phyloP scores from a whole-genome alignment of 2,329 filamentous ascomycete genomes.

The Apiospora sp. region DNA sequence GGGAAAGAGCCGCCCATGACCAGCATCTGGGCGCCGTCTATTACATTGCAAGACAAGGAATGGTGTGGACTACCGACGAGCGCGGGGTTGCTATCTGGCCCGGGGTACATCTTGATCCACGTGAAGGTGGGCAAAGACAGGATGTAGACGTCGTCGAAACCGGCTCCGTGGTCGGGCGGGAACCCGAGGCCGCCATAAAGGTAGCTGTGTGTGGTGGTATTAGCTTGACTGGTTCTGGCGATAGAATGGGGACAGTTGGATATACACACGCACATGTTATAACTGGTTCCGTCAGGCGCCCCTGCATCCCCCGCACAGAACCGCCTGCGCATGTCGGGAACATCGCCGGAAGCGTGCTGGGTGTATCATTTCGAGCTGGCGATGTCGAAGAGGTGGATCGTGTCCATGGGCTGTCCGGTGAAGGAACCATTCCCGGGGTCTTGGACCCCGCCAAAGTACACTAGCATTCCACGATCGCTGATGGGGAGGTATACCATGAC shows the following conservation, averaged over 20 bases:
- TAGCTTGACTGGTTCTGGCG: background rate
- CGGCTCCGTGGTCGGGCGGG: slow-evolving; percentile 50
- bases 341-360: slow-evolving; percentile 61
- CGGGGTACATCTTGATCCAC: slow-evolving; percentile 64
- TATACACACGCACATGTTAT: slow-evolving; percentile 63
- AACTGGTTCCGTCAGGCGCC: slow-evolving; percentile 66
- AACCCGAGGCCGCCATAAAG: slow-evolving; percentile 66
- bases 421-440: slow-evolving; percentile 57
- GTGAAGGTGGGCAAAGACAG: slow-evolving; percentile 68
- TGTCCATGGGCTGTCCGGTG: slow-evolving; percentile 53
- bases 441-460: slow-evolving; percentile 68
- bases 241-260: background rate
- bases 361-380: slow-evolving; percentile 66
- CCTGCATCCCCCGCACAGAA: slow-evolving; percentile 70
- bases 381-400: slow-evolving; percentile 68
- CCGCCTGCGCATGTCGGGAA: slow-evolving; percentile 60
- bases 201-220: slow-evolving; percentile 52
- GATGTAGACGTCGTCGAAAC: slow-evolving; percentile 70
- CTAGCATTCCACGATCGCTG: slow-evolving; percentile 64
- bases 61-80: slow-evolving; percentile 54
- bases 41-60: slow-evolving; percentile 65
- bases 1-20: slow-evolving; percentile 69
- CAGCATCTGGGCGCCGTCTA: slow-evolving; percentile 66
- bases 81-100: slow-evolving; percentile 45
- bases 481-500: slow-evolving; percentile 66